Percentiles rank a stretch among this genome's conserved stretches.
phyloP scores from a whole-genome alignment of 139 green algal species.

The Haematococcus lacustris region DNA sequence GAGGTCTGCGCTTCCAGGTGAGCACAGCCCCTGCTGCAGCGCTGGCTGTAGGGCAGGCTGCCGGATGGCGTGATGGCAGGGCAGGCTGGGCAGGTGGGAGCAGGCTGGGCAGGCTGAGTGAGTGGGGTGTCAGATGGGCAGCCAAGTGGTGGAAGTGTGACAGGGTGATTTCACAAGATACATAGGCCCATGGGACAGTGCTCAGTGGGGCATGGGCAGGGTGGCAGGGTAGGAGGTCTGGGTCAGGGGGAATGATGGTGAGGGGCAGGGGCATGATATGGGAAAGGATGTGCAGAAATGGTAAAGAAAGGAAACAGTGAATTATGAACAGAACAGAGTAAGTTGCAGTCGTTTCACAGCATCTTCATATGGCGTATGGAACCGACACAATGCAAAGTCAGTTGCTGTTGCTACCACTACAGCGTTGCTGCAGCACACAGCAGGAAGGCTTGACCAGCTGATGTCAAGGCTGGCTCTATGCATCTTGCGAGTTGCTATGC shows the following conservation, averaged over 20 bases:
- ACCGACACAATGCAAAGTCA: neutral
- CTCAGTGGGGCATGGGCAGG: neutral
- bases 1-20: conserved; percentile 49
- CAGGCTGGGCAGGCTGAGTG: neutral
- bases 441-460: neutral
- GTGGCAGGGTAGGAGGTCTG: too few relatives aligned
- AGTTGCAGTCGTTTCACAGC: too few relatives aligned
- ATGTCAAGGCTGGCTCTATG: neutral
- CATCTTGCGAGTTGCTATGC: too few relatives aligned
- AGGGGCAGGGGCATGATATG: too few relatives aligned
- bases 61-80: neutral
- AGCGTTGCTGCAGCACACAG: neutral
- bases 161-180: neutral
- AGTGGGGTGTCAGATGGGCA: too few relatives aligned
- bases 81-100: neutral
- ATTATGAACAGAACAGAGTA: too few relatives aligned
- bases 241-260: too few relatives aligned
- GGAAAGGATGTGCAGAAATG: too few relatives aligned
- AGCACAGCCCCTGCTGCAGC: too few relatives aligned
- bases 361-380: neutral
- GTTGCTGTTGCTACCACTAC: neutral
- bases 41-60: neutral
- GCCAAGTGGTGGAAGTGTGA: too few relatives aligned
- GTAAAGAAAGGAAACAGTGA: too few relatives aligned
- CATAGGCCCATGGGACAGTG: neutral